Evolutionary conservation across 768 basidiomycete species (phyloP).

Genomic region (Rhodotorula kratochvilovae): DNA sequence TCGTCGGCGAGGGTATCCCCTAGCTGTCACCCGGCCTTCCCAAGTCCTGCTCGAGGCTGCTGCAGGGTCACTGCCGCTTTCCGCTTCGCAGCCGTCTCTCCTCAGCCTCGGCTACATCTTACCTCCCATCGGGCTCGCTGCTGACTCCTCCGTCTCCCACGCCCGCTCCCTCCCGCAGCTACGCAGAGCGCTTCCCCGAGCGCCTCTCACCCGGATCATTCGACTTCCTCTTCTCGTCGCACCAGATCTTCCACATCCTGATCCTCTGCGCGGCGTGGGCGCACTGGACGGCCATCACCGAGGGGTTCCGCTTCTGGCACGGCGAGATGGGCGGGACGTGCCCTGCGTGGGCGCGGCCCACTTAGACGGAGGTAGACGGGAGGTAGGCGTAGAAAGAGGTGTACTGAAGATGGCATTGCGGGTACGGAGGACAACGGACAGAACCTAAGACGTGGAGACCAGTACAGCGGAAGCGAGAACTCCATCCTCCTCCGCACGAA

Average conservation of each 20-base stretch:
- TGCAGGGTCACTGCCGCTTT: too few species aligned
- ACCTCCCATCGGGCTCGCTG: too few species aligned
- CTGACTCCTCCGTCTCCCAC: slow-evolving; percentile 21
- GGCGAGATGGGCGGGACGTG: slow-evolving; percentile 15
- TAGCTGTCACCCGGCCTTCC: too few species aligned
- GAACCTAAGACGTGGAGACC: too few species aligned
- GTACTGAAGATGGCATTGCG: neutral
- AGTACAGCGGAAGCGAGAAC: too few species aligned
- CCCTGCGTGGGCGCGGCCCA: neutral
- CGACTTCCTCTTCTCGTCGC: slow-evolving; percentile 72
- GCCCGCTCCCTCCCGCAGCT: slow-evolving; percentile 37
- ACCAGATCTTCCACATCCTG: slow-evolving; percentile 83
- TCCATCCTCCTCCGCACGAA: too few species aligned
- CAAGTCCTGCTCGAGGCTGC: too few species aligned
- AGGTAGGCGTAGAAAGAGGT: neutral
- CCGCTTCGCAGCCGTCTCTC: too few species aligned
- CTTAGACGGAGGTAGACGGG: neutral
- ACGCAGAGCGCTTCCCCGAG: slow-evolving; percentile 75
- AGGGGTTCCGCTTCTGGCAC: slow-evolving; percentile 61
- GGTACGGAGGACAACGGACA: neutral
- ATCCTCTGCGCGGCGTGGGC: slow-evolving; percentile 68
- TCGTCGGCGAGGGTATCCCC: too few species aligned
- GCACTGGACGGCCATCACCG: slow-evolving; percentile 61
- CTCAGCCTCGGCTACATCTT: too few species aligned
- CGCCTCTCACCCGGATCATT: slow-evolving; percentile 68